Conservation (phyloP, 116 monocot species). For the Zostera marina region DNA sequence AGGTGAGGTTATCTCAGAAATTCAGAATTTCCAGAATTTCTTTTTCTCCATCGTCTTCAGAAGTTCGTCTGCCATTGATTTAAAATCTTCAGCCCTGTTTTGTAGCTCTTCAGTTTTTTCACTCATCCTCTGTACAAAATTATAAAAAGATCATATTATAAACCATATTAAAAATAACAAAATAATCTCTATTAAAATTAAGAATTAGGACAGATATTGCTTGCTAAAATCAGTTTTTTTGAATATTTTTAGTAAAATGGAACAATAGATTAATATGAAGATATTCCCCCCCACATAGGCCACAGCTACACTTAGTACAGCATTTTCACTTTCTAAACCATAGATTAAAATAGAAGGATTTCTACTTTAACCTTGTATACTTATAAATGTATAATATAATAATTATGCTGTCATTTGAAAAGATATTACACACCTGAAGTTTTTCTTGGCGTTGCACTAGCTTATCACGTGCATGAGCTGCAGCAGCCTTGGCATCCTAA, state of each 20-base stretch:
- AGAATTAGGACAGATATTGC: no score
- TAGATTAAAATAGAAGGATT: no score
- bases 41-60: slow-evolving; percentile 74
- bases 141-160: not conserved
- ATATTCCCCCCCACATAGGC: no score
- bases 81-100: slow-evolving; percentile 61
- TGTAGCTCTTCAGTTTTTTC: slow-evolving; percentile 63
- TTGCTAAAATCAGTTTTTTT: not conserved
- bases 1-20: not conserved
- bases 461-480: slow-evolving; percentile 84
- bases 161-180: no score
- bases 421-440: slow-evolving; percentile 32
- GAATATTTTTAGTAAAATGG: not conserved
- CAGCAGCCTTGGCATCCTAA: slow-evolving; percentile 84
- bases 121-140: slow-evolving; percentile 40
- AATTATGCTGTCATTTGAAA: no score
- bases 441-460: slow-evolving; percentile 75
- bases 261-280: no score
- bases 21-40: slow-evolving; percentile 81
- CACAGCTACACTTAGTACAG: no score
- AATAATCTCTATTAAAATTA: no score
- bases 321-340: no score
- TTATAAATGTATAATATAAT: no score
- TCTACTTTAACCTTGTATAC: no score
- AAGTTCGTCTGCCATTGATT: slow-evolving; percentile 66